Evolutionary conservation across 108 stramenopile genomes (phyloP), one percentile per base, ranked within the genome.

Genomic region (Pseudonitzschia multiseries): DNA sequence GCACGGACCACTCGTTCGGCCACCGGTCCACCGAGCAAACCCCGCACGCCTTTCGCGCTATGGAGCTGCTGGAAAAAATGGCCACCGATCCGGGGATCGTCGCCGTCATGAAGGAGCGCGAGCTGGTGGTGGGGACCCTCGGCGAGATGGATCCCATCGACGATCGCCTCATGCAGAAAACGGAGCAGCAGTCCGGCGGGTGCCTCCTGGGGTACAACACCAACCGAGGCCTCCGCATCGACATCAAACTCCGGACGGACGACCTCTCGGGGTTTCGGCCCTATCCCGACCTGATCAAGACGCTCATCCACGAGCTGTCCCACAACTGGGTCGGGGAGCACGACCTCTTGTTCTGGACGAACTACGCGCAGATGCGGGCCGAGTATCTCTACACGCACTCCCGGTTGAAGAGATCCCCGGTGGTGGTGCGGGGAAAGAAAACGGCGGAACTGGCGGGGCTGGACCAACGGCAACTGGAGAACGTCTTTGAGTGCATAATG

Each of bases 301-400:
- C 91, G 51, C 72, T 92, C 61, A 83, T 92, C 53, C 91, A 92
- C 68, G 91, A 92, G 68, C 60, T 92, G 44, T 85, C 83, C 4
- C 92, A 93, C 75, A 93, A 93, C 73, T 89, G 88, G 89, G 89
- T 90, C 1, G 86, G 80, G 27, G 88, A 89, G n/a, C 92, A 93
- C 71, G 72, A 93, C 75, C 63, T 81, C 6, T 52, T 89, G 41
- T 90, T 93, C 80, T 93, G 86, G 86, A 85, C 88, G 13, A 89
- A 90, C 68, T 93, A 76, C 68, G 92, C 73, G 56, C 85, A 90
- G 68, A 87, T 93, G 88, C 70, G 88, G 46, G 80, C 83, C 13
- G 92, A 90, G 59, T 90, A 93, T 64, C 57, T 90, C 41, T 78
- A 81, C 64, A 76, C 44, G 10, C 89, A 89, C 70, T 65, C 70